Base-by-base conservation (phyloP, 192 early-diverging fungal genomes). In the Dispira parvispora region DNA sequence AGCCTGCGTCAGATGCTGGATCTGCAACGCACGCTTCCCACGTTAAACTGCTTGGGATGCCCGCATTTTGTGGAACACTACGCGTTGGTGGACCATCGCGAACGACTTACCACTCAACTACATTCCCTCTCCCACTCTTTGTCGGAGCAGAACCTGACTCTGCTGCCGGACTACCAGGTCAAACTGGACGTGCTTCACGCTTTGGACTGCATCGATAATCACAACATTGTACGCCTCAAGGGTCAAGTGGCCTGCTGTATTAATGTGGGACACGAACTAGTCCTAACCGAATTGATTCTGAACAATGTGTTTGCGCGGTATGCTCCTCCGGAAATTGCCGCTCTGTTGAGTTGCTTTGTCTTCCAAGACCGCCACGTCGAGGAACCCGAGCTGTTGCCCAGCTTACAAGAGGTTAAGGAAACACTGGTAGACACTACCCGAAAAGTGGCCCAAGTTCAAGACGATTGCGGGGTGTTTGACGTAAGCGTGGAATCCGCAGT, bases 201-300 rank as follows among this genome's bases (percentile, higher is more conserved):
- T 13, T 70, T 96, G 55, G 78, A 81, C 1, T 96, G 87, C 63
- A 79, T 96, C 25, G 92, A 92, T 38, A 84, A 85, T 63, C 80
- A 81, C 62, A 82, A 81, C 28, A 90, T 89, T 3, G 92, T 99
- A 18, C 87, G 91, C 64, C 82, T 95, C 56, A 99, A 96, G 75
- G 96, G 96, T 21, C 82, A 89, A 3, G 91, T 99, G 0, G 96
- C 92, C 0, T 96, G 94, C 72, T 92, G 96, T 78, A 94, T 99
- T 71, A 96, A 96, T 73, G 87, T 92, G 16, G 91, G 89, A 1
- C 94, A 99, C 67, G 94, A 91, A 68, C 75, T 99, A 46, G 78
- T 96, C 14, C 75, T 99, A 21, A 96, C 96, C 0, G 94, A 99
- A 67, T 75, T 99, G 28, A 87, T 99, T 26, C 73, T 99, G 42